These are phyloP conservation scores for Stachybotrys elegans DNA, from an alignment of 2,329 filamentous ascomycete species.

Conservation along the genomic window DNA sequence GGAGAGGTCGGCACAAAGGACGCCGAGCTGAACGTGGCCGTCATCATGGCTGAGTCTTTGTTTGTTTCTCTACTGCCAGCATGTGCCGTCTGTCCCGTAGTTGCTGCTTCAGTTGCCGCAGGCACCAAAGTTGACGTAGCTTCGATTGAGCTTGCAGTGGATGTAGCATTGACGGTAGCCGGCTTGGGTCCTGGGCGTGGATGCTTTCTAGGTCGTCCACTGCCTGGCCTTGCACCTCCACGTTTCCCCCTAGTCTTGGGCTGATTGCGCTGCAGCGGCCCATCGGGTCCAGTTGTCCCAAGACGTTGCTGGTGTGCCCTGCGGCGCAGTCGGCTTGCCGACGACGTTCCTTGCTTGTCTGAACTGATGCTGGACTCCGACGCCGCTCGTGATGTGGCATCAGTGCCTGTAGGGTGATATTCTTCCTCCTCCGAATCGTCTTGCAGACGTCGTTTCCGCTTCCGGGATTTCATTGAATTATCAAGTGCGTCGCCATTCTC, in stretches of 20 bases:
- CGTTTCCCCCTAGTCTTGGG: constrained; percentile 29
- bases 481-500: constrained; percentile 8
- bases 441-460: constrained; percentile 21
- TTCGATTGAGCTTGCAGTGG: neutral
- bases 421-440: constrained; percentile 24
- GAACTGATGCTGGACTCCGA: constrained; percentile 17
- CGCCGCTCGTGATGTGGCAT: constrained; percentile 14
- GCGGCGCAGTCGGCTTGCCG: constrained; percentile 19
- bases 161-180: neutral
- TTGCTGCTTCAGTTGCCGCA: too few species aligned
- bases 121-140: too few species aligned
- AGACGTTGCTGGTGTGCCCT: constrained; percentile 11
- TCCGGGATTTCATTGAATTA: constrained; percentile 13
- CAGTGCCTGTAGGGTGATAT: constrained; percentile 19
- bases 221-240: constrained; percentile 32
- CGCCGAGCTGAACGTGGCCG: too few species aligned
- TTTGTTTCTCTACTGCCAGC: too few species aligned
- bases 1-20: too few species aligned
- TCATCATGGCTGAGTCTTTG: too few species aligned
- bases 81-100: too few species aligned
- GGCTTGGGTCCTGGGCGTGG: constrained; percentile 20
- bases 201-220: constrained; percentile 34
- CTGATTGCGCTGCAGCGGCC: constrained; percentile 7
- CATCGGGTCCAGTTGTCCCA: neutral
- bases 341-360: constrained; percentile 14